These are phyloP conservation scores for Botrytis elliptica DNA, from an alignment of 2,329 filamentous ascomycete genomes.

Conservation along the genomic window DNA sequence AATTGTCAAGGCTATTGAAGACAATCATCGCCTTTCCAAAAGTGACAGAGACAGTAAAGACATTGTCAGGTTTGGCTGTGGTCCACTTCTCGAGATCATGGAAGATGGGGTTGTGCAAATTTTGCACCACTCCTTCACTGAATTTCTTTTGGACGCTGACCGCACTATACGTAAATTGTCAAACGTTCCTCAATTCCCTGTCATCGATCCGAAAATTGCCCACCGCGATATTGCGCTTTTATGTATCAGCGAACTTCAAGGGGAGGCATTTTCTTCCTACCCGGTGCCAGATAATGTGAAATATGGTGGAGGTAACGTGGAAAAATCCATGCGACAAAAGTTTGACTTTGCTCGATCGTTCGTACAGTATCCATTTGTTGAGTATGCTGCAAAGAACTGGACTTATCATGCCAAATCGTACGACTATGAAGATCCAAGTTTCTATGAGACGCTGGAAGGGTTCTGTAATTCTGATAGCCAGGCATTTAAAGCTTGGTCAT, in stretches of 20 bases:
- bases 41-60: conserved; percentile 36
- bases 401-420: conserved; percentile 26
- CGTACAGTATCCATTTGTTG: conserved; percentile 25
- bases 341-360: conserved; percentile 1
- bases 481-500: conserved; percentile 26
- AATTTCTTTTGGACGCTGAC: conserved; percentile 42
- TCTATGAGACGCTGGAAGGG: conserved; percentile 21
- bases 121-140: conserved; percentile 50
- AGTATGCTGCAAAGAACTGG: conserved; percentile 28
- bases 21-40: not conserved
- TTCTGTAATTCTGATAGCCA: conserved; percentile 23
- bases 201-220: conserved; percentile 15
- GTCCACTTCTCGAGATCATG: conserved; percentile 45
- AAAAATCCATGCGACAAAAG: not conserved
- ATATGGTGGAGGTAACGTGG: not conserved
- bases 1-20: conserved; percentile 13
- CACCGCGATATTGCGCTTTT: conserved; percentile 6
- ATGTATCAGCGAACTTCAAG: conserved; percentile 16
- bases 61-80: conserved; percentile 42
- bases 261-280: not conserved
- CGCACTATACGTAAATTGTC: not conserved
- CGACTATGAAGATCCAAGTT: conserved; percentile 24
- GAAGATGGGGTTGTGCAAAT: conserved; percentile 47
- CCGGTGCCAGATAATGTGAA: not conserved
- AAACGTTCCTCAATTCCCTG: conserved; percentile 14